Conservation (phyloP, 169 alveolate genomes). For the Eimeria necatrix region DNA sequence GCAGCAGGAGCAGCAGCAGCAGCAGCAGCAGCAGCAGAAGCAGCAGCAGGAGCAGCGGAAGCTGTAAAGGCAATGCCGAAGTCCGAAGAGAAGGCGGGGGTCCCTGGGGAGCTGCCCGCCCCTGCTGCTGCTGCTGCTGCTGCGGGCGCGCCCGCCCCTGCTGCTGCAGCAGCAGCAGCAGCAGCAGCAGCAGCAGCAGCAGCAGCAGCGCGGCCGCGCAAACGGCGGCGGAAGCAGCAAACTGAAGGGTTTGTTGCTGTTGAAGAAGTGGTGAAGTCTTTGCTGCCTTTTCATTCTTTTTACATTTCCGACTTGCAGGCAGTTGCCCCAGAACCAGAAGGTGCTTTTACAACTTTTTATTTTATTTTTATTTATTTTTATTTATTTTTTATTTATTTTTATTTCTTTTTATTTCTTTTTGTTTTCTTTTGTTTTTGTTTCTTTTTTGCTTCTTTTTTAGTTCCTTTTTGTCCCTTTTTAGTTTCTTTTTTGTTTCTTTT, state of each 20-base stretch:
- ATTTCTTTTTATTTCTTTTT: no score
- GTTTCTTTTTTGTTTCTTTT: neutral
- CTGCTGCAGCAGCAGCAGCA: constrained; percentile 34
- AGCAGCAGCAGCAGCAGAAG: constrained; percentile 27
- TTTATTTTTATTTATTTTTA: no score
- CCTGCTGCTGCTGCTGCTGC: constrained; percentile 41
- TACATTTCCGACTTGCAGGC: neutral
- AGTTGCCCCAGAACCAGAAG: constrained; percentile 11
- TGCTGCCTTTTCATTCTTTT: constrained; percentile 39
- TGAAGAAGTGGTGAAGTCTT: neutral
- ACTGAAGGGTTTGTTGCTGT: neutral
- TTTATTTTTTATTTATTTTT: no score
- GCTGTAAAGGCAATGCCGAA: no score
- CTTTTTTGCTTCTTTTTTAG: no score
- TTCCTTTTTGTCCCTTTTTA: neutral
- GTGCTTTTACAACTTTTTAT: neutral
- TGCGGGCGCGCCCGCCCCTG: neutral
- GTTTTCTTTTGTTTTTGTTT: neutral
- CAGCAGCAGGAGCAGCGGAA: neutral
- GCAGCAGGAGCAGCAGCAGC: constrained; percentile 29
- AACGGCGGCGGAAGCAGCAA: neutral
- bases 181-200: neutral
- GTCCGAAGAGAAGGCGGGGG: neutral
- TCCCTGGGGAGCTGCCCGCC: neutral
- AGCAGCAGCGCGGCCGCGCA: neutral